Conservation (phyloP, 345 rosid genomes). For the Trapa bicornis region DNA sequence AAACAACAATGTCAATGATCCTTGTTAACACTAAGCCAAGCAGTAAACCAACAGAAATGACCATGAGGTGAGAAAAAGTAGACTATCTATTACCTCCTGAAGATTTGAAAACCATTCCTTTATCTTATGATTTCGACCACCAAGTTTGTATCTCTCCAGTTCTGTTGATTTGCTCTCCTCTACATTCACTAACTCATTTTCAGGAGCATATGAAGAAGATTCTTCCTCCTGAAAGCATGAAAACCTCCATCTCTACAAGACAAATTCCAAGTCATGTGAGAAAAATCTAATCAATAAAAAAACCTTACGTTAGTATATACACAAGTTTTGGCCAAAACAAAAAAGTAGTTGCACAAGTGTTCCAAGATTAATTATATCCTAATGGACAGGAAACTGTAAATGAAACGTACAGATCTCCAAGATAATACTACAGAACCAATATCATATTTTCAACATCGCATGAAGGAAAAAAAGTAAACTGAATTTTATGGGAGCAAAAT, state of each 20-base stretch:
- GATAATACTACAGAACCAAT: background rate
- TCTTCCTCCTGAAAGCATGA: slow-evolving; percentile 7
- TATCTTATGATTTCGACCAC: slow-evolving; percentile 1
- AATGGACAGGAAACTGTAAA: background rate
- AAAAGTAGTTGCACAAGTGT: background rate
- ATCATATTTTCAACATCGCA: background rate
- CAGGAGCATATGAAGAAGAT: background rate
- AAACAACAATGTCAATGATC: background rate
- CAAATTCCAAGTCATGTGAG: background rate
- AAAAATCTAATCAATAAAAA: background rate
- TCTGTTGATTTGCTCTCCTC: slow-evolving; percentile 9
- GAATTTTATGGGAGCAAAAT: background rate
- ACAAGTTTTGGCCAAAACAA: too few relatives aligned
- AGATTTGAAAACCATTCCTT: slow-evolving; percentile 5
- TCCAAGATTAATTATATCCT: background rate
- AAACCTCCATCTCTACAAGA: slow-evolving; percentile 15
- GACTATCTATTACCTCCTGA: slow-evolving; percentile 7
- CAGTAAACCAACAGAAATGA: background rate
- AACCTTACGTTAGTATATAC: background rate
- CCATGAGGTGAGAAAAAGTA: background rate
- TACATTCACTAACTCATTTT: background rate
- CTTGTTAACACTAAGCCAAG: background rate
- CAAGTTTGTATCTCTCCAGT: slow-evolving; percentile 5
- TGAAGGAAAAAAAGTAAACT: background rate
- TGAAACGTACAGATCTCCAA: background rate